A percentile compares a stretch with the other conserved stretches of the same genome.
Conservation (phyloP, 441 rosid genomes). For the Gossypium aridum region DNA sequence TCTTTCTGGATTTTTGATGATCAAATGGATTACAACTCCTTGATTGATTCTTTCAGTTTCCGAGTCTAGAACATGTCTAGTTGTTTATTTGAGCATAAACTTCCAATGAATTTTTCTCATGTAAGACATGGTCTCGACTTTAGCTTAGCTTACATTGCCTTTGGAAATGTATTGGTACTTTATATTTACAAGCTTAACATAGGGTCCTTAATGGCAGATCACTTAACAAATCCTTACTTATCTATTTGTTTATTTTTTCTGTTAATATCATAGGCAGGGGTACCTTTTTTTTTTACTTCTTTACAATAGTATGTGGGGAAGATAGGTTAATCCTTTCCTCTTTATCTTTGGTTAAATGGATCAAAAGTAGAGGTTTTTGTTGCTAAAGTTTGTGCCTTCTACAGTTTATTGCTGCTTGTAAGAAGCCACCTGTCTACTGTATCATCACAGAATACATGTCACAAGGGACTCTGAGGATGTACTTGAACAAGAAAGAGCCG, state of each 20-base stretch:
- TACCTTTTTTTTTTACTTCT: neutral
- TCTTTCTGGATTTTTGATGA: neutral
- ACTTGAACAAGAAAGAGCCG: slow-evolving; percentile 93
- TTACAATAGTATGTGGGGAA: neutral
- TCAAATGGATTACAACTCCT: neutral
- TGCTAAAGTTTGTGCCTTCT: slow-evolving; percentile 14
- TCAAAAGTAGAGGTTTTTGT: slow-evolving; percentile 1
- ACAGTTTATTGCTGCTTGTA: slow-evolving; percentile 95
- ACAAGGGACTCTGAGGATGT: slow-evolving; percentile 94
- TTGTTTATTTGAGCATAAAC: neutral
- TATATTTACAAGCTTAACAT: too few relatives aligned
- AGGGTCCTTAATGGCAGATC: neutral
- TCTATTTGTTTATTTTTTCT: neutral
- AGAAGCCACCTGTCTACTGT: slow-evolving; percentile 94
- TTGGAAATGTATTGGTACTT: too few relatives aligned
- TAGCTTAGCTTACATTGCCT: too few relatives aligned
- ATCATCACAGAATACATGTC: slow-evolving; percentile 98
- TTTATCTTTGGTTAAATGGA: neutral
- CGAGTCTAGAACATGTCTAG: neutral
- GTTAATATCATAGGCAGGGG: neutral
- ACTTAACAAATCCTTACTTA: neutral
- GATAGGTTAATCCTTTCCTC: neutral
- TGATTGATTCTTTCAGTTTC: neutral
- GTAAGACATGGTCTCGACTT: too few relatives aligned
- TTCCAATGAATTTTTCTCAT: too few relatives aligned